phyloP scores from a whole-genome alignment of 1,284 basidiomycete genomes.

The Melampsora americana region DNA sequence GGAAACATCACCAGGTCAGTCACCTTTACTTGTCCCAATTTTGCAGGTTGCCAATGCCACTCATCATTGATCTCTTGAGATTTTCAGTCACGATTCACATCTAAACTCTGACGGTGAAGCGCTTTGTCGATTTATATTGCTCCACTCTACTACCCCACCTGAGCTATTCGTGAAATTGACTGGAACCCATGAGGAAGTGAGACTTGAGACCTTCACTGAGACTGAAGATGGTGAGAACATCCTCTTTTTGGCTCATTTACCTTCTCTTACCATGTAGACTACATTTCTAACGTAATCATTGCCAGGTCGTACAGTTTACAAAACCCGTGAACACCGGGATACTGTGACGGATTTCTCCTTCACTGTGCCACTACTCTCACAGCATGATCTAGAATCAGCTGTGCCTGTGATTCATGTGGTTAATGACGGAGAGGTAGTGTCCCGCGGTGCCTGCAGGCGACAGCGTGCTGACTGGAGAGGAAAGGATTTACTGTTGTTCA shows the following conservation, averaged over 20 bases:
- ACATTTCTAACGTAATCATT: not conserved
- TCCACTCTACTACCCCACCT: slow-evolving; percentile 28
- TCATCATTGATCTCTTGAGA: not conserved
- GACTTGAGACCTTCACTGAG: slow-evolving; percentile 28
- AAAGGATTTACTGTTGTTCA: slow-evolving; percentile 27
- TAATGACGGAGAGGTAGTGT: slow-evolving; percentile 28
- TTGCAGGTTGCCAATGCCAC: not conserved
- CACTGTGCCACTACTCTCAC: slow-evolving; percentile 14
- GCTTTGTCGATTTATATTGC: slow-evolving; percentile 34
- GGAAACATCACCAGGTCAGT: slow-evolving; percentile 33
- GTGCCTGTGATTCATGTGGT: slow-evolving; percentile 19
- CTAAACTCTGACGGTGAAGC: slow-evolving; percentile 32
- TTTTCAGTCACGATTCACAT: slow-evolving; percentile 27
- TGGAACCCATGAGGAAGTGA: slow-evolving; percentile 31
- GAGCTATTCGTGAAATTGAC: slow-evolving; percentile 24
- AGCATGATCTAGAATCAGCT: slow-evolving; percentile 18
- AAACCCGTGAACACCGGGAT: slow-evolving; percentile 21
- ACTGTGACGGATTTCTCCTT: slow-evolving; percentile 32
- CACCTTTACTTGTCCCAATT: not conserved
- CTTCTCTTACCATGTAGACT: not conserved
- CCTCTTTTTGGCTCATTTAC: not conserved
- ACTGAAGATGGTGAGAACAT: slow-evolving; percentile 16
- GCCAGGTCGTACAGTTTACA: slow-evolving; percentile 29
- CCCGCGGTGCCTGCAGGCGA: slow-evolving; percentile 20
- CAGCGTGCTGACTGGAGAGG: slow-evolving; percentile 25